phyloP scores from a whole-genome alignment of 140 eudicot genomes.

The Oenanthe javanica region DNA sequence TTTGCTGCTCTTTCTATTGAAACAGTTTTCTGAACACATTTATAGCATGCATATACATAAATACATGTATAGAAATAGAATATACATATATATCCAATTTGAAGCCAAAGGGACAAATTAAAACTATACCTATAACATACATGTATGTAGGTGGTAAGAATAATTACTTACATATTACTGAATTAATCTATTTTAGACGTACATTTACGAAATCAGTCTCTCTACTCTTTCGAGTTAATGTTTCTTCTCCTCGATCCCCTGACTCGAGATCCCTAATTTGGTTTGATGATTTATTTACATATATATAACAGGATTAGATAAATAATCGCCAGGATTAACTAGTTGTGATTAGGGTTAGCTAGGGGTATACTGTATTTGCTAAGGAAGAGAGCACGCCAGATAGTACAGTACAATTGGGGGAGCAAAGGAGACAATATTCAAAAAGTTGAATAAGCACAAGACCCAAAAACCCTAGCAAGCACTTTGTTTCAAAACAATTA shows the following conservation, averaged over 20 bases:
- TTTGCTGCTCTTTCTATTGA: slow-evolving; percentile 29
- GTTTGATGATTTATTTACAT: too few relatives aligned
- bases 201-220: too few relatives aligned
- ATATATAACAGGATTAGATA: not conserved
- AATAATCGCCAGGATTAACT: not conserved
- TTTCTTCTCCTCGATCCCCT: too few relatives aligned
- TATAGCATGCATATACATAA: not conserved
- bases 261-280: too few relatives aligned
- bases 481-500: slow-evolving; percentile 15
- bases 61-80: not conserved
- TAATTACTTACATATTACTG: too few relatives aligned
- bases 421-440: not conserved
- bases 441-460: slow-evolving; percentile 20
- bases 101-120: too few relatives aligned
- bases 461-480: slow-evolving; percentile 45
- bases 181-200: too few relatives aligned
- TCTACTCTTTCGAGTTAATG: too few relatives aligned
- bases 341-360: slow-evolving; percentile 8
- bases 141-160: too few relatives aligned
- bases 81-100: not conserved
- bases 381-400: slow-evolving; percentile 8
- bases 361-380: not conserved
- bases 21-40: slow-evolving; percentile 32
- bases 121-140: too few relatives aligned
- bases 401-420: not conserved